Conservation (phyloP, 352 stramenopile species). For the Phytophthora melonis region DNA sequence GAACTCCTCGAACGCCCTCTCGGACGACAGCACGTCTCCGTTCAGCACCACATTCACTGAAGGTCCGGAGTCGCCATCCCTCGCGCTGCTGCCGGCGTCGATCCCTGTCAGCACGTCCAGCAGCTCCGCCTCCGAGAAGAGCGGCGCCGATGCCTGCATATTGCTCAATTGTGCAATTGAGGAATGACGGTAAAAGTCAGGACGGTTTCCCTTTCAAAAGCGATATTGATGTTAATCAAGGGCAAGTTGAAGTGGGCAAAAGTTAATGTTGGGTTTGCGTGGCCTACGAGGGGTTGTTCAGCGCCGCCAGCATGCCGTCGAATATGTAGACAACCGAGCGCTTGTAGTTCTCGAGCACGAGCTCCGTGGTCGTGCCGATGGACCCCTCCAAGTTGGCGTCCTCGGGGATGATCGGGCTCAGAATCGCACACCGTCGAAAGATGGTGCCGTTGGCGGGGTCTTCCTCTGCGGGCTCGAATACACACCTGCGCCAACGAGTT, state of each 20-base stretch:
- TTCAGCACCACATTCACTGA: slow-evolving; percentile 26
- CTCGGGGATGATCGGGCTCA: slow-evolving; percentile 41
- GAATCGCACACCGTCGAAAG: slow-evolving; percentile 50
- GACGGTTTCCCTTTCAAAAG: neutral
- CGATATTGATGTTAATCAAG: neutral
- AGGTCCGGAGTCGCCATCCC: neutral
- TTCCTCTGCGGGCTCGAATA: slow-evolving; percentile 51
- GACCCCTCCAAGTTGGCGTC: slow-evolving; percentile 39
- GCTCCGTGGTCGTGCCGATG: slow-evolving; percentile 47
- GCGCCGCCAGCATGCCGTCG: slow-evolving; percentile 30
- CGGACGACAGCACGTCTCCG: slow-evolving; percentile 31
- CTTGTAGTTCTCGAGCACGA: slow-evolving; percentile 46
- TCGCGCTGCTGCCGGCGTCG: slow-evolving; percentile 14
- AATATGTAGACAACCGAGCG: slow-evolving; percentile 45
- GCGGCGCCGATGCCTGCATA: neutral
- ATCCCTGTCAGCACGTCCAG: slow-evolving; percentile 55
- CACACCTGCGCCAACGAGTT: slow-evolving; percentile 29
- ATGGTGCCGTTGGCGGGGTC: slow-evolving; percentile 45
- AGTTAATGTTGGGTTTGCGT: too few species aligned
- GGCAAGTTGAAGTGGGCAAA: neutral
- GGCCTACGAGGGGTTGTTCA: slow-evolving; percentile 9
- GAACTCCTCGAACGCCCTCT: slow-evolving; percentile 36
- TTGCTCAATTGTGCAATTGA: neutral
- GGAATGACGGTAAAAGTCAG: slow-evolving; percentile 20
- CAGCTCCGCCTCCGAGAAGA: slow-evolving; percentile 62